Evolutionary conservation across 495 filamentous ascomycete species (phyloP).

Genomic region (Articulospora tetracladia): DNA sequence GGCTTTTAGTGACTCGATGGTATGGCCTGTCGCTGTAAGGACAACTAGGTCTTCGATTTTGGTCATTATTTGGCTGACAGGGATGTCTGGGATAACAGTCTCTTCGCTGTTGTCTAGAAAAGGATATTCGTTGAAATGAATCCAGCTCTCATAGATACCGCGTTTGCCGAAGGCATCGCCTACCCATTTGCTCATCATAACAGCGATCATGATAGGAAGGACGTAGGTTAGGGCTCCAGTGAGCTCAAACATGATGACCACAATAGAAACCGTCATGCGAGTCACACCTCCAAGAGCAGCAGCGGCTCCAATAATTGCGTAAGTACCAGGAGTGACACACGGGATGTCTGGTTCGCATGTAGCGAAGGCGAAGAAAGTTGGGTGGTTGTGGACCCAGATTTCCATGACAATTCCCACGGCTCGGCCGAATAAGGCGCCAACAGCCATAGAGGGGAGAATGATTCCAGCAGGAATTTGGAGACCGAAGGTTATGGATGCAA

Average conservation of each 20-base stretch:
- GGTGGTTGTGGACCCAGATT: conserved; percentile 79
- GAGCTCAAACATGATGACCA: conserved; percentile 99
- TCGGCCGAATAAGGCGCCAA: conserved; percentile 89
- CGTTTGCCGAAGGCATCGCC: conserved; percentile 92
- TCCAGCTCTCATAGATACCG: conserved; percentile 98
- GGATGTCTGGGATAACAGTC: conserved; percentile 73
- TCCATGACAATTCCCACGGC: conserved; percentile 86
- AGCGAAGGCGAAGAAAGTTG: conserved; percentile 69
- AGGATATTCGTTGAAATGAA: conserved; percentile 92
- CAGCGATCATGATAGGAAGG: conserved; percentile 98
- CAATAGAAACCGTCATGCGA: conserved; percentile 93
- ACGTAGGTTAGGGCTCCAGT: conserved; percentile 96
- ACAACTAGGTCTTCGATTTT: conserved; percentile 85
- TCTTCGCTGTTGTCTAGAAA: conserved; percentile 95
- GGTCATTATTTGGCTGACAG: conserved; percentile 84
- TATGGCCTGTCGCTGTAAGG: conserved; percentile 82
- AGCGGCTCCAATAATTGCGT: conserved; percentile 96
- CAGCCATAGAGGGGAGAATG: conserved; percentile 95
- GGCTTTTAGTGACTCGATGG: conserved; percentile 65
- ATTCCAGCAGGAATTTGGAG: conserved; percentile 96
- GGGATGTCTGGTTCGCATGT: conserved; percentile 83
- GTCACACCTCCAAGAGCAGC: conserved; percentile 95
- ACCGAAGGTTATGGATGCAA: conserved; percentile 88
- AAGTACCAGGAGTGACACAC: conserved; percentile 91
- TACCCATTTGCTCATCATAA: conserved; percentile 98